Conservation (phyloP, 164 flowering plant genomes). For the Tinospora cordifolia region DNA sequence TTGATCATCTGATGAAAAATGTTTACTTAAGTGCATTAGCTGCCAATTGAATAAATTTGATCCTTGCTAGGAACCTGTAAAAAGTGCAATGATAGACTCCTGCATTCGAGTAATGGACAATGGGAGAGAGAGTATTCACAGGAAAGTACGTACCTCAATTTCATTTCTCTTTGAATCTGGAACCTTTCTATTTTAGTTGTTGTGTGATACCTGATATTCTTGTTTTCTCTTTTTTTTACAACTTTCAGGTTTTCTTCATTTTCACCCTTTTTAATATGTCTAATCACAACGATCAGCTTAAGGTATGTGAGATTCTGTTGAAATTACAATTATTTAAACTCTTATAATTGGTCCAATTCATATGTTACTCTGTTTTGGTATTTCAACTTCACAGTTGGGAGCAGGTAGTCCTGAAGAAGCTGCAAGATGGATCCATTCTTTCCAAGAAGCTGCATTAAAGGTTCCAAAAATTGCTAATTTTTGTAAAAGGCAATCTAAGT, state of each 20-base stretch:
- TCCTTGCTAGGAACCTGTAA: constrained; percentile 49
- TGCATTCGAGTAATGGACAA: constrained; percentile 75
- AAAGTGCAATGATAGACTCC: constrained; percentile 64
- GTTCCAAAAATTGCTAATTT: constrained; percentile 21
- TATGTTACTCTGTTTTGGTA: constrained; percentile 1
- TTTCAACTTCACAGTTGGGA: constrained; percentile 49
- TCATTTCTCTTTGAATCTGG: background rate
- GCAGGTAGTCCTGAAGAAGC: constrained; percentile 90
- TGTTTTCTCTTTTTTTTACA: constrained; percentile 6
- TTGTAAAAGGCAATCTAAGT: background rate
- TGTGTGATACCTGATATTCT: background rate
- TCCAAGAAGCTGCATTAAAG: constrained; percentile 67
- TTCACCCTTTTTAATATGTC: constrained; percentile 72
- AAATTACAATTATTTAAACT: background rate
- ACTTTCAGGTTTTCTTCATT: constrained; percentile 70
- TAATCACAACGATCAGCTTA: constrained; percentile 61
- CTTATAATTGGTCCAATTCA: background rate
- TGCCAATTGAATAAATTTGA: background rate
- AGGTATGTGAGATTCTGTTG: constrained; percentile 36
- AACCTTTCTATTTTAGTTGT: background rate
- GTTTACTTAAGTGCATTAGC: background rate
- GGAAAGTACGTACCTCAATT: constrained; percentile 44
- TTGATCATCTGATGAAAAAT: background rate
- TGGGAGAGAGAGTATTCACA: constrained; percentile 68
- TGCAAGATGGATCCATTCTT: constrained; percentile 68